Percentiles rank a stretch among this genome's conserved stretches.
These are phyloP conservation scores for Phycomyces nitens DNA, from an alignment of 192 early-diverging fungal species.

Conservation along the genomic window DNA sequence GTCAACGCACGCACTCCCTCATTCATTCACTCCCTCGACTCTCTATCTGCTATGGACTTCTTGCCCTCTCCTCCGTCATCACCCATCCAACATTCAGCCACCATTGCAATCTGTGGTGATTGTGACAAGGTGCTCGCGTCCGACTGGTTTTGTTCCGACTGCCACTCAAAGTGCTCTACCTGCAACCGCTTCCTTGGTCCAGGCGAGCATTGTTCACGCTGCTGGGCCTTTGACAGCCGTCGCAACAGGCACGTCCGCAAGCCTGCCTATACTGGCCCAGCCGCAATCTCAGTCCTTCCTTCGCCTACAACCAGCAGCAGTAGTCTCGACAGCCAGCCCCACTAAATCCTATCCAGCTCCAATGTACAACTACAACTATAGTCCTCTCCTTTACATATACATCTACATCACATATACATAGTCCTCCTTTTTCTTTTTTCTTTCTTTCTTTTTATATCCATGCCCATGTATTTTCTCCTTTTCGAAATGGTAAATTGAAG, in stretches of 20 bases:
- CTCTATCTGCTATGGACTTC: slow-evolving; percentile 9
- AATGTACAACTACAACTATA: neutral
- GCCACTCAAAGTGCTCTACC: slow-evolving; percentile 28
- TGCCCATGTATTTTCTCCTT: neutral
- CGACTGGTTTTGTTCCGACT: slow-evolving; percentile 35
- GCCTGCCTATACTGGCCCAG: neutral
- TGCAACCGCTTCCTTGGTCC: slow-evolving; percentile 32
- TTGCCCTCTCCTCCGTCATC: slow-evolving; percentile 21
- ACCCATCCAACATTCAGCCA: slow-evolving; percentile 5
- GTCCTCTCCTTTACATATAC: neutral
- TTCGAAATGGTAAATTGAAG: neutral
- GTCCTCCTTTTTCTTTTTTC: neutral
- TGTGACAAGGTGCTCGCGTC: slow-evolving; percentile 27
- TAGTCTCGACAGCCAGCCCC: neutral
- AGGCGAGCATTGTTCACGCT: slow-evolving; percentile 31
- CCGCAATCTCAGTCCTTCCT: neutral
- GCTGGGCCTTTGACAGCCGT: slow-evolving; percentile 27
- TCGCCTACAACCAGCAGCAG: neutral
- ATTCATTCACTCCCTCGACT: neutral
- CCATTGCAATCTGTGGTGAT: slow-evolving; percentile 21
- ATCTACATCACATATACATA: neutral
- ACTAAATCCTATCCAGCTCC: neutral
- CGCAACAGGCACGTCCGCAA: neutral
- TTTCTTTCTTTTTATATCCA: neutral
- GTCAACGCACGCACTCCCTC: neutral